A percentile compares a stretch with the other conserved stretches of the same genome.
Conservation (phyloP, 495 filamentous ascomycete species). For the Ascobolus immersus region DNA sequence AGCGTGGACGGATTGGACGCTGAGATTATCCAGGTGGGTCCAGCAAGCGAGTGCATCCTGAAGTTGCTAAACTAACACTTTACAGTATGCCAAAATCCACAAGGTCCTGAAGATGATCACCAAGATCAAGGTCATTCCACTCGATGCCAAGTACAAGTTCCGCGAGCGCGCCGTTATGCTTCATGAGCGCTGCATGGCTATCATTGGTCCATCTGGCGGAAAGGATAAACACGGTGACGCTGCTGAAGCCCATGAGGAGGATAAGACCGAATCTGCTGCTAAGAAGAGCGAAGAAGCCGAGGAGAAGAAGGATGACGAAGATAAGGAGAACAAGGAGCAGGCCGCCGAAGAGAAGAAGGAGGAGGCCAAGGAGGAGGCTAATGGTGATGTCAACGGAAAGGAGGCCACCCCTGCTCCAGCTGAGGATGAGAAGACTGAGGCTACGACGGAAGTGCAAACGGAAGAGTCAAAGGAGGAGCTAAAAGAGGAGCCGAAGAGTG, state of each 20-base stretch:
- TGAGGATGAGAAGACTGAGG: constrained; percentile 25
- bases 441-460: constrained; percentile 12
- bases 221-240: constrained; percentile 23
- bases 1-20: constrained; percentile 54
- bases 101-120: constrained; percentile 80
- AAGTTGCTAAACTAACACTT: background rate
- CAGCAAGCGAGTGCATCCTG: background rate
- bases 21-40: constrained; percentile 42
- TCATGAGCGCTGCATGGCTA: constrained; percentile 28
- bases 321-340: constrained; percentile 13
- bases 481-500: constrained; percentile 20
- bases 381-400: constrained; percentile 14
- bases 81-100: constrained; percentile 55
- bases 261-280: constrained; percentile 21
- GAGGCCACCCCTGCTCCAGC: constrained; percentile 13
- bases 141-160: constrained; percentile 65
- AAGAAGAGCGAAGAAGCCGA: constrained; percentile 29
- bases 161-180: constrained; percentile 48
- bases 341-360: constrained; percentile 18
- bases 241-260: constrained; percentile 17
- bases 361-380: constrained; percentile 19
- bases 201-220: constrained; percentile 17
- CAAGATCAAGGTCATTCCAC: constrained; percentile 55
- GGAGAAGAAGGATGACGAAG: constrained; percentile 22
- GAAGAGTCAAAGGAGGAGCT: constrained; percentile 15